phyloP scores from a whole-genome alignment of 495 filamentous ascomycete genomes.

The Parathielavia appendiculata region DNA sequence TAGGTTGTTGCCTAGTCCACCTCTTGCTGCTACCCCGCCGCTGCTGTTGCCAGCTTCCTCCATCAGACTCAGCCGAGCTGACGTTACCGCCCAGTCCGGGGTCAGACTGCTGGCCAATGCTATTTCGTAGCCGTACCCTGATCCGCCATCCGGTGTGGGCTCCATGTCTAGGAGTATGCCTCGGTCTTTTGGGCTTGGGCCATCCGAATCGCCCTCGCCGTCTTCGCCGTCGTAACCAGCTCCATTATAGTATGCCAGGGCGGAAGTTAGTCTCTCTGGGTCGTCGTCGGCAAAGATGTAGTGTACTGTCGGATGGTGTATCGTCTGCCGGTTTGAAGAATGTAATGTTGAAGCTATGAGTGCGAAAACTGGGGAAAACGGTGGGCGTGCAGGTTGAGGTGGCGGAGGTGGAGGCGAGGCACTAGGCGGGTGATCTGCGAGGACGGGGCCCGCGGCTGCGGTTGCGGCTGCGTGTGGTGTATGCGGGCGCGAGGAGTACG shows the following conservation, averaged over 20 bases:
- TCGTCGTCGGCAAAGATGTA: conserved; percentile 87
- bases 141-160: conserved; percentile 42
- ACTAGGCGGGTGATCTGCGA: conserved; percentile 6
- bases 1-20: conserved; percentile 31
- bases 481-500: conserved; percentile 13
- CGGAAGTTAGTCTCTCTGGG: conserved; percentile 56
- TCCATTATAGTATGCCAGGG: conserved; percentile 38
- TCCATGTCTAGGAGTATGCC: conserved; percentile 54
- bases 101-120: conserved; percentile 44
- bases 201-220: conserved; percentile 10
- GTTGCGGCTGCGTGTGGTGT: conserved; percentile 15
- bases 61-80: conserved; percentile 40
- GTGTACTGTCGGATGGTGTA: conserved; percentile 74
- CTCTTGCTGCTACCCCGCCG: conserved; percentile 20
- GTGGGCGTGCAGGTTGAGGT: conserved; percentile 9
- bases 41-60: conserved; percentile 34
- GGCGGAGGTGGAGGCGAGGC: conserved; percentile 6
- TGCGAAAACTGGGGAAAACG: conserved; percentile 62
- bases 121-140: conserved; percentile 33
- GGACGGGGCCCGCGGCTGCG: background rate
- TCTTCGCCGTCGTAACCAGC: conserved; percentile 4
- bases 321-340: conserved; percentile 33
- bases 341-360: conserved; percentile 50
- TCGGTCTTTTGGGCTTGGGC: conserved; percentile 33
- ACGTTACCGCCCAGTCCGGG: conserved; percentile 44